Base-by-base conservation (phyloP, 441 rosid species). In the Sinapis alba region DNA sequence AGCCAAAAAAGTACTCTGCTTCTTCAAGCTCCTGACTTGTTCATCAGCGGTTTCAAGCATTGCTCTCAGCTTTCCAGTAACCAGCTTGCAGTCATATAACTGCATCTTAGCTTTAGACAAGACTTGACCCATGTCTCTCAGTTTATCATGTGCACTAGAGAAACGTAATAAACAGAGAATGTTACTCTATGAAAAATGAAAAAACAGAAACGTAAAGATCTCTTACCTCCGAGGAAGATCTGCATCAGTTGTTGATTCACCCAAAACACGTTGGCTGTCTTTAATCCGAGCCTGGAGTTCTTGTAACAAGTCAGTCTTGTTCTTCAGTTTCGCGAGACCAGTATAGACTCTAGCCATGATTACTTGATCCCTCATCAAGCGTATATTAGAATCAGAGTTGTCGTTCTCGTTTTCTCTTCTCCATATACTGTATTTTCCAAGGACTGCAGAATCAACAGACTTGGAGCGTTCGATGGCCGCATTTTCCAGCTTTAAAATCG, bases 21-120 rank as follows among this genome's bases (percentile, higher is more conserved):
- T 96, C 83, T 93, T 96, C 75, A 93, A 89, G 81, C 96, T 89
- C 87, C 99, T 85, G 32, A 96, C 99, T 88, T 91, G 91, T 79
- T 93, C 99, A 62, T 96, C 99, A 11, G 98, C 97, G 7, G 91
- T 85, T 84, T 90, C 97, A 83, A 96, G 98, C 97, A 96, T 93
- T 57, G 98, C 99, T 78, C 99, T 88, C 65, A 96, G 93, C 88
- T 89, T 90, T 81, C 92, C 97, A 15, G 96, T 93, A 59, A 96
- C 96, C 78, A 89, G 78, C 68, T 91, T 91, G 87, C 99, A 96
- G 79, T 96, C 99, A 73, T 91, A 96, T 73, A 96, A 74, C 79
- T 91, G 87, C 73, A 84, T 93, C 80, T 86, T 87, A 27, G 94
- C 97, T 86, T 88, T 91, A 43, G 96, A 80, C 76, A 96, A 79